phyloP scores from a whole-genome alignment of 345 rosid species.

The Hibiscus mutabilis region DNA sequence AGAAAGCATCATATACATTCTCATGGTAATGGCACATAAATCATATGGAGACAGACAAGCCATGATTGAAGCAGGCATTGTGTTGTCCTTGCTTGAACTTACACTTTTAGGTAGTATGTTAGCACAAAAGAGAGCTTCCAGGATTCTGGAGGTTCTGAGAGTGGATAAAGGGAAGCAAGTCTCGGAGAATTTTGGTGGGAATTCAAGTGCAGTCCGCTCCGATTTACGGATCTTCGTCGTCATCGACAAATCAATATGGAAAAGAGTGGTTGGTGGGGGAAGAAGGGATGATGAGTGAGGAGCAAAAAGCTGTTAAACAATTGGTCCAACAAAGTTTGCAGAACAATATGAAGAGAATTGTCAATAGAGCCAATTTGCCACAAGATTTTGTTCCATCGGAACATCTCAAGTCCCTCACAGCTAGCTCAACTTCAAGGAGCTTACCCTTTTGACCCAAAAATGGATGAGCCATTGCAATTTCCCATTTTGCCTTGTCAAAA shows the following conservation, averaged over 20 bases:
- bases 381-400: conserved; percentile 84
- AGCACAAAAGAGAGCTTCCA: conserved; percentile 93
- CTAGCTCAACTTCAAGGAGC: conserved; percentile 84
- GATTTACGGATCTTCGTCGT: conserved; percentile 59
- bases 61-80: conserved; percentile 89
- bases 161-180: conserved; percentile 91
- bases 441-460: conserved; percentile 52
- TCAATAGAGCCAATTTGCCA: conserved; percentile 81
- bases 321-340: conserved; percentile 90
- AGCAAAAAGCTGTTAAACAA: conserved; percentile 80
- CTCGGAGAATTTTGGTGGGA: conserved; percentile 46
- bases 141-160: conserved; percentile 74
- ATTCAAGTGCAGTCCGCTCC: conserved; percentile 71
- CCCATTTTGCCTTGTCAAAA: not conserved
- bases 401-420: conserved; percentile 72
- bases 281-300: conserved; percentile 79
- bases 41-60: conserved; percentile 77
- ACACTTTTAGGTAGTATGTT: conserved; percentile 83
- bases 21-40: conserved; percentile 96
- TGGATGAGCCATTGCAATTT: not conserved
- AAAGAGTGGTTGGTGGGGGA: conserved; percentile 41
- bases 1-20: conserved; percentile 76
- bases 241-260: conserved; percentile 27
- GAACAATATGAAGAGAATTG: conserved; percentile 85
- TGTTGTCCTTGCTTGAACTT: conserved; percentile 72